Base-by-base conservation (phyloP, 2,329 filamentous ascomycete species). In the Aspergillus hiratsukae region DNA sequence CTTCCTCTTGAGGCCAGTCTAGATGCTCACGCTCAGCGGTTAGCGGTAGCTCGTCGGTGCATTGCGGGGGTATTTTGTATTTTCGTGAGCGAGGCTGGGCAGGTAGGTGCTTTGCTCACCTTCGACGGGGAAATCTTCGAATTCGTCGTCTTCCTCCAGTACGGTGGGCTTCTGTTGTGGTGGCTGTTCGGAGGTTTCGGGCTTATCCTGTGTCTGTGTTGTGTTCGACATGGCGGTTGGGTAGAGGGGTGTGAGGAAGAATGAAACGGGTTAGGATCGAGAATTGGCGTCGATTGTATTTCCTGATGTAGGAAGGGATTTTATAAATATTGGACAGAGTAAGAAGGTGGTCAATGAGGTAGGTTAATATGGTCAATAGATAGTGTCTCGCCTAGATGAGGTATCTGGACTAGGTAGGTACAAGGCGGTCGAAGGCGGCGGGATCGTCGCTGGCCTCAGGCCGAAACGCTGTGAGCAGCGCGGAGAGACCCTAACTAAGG, bases 51-150 rank as follows among this genome's bases (percentile, higher is more conserved):
- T 35, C 31, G 31, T 35, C 14, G 14, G 17, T 37, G 14, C 14
- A 37, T 17, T 37, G 14, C 2, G 14, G 1, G 31, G 6, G 6
- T 37, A 17, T 14, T 14, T 14, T 14, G 31, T 14, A 6, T 17
- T 14, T 4, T 14, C 3, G 5, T 37, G 6, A 37, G 14, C 31
- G 31, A 14, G 31, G 31, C 14, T 7, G 31, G 1, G 17, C 6
- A 37, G 31, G 31, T 37, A 37, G 31, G 31, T 37, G 59, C 69
- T 55, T 77, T 37, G 59, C 69, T 55, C 77, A 96, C 94, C 91
- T 78, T 99, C 93, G 55, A 96, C 89, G 27, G 94, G 94, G 71
- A 99, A 99, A 75, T 99, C 94, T 74, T 99, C 94, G 69, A 99
- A 99, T 79, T 99, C 94, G 75, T 99, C 94, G 71, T 99, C 94